Conservation (phyloP, 75 land plant species). For the Larix kaempferi region DNA sequence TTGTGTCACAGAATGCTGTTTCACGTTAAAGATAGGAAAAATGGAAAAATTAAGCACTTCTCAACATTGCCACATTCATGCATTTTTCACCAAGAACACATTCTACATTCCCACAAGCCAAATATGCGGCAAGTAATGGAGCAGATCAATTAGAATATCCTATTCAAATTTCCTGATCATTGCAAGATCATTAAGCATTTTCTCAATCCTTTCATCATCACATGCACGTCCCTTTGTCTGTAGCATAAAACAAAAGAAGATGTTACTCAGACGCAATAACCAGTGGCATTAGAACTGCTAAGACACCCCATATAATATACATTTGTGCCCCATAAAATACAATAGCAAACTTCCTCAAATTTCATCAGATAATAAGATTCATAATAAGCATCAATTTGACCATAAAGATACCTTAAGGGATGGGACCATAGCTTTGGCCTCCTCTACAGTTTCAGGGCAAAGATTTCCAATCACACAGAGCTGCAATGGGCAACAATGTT, state of each 20-base stretch:
- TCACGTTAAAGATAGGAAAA: too few species aligned
- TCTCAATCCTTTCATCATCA: constrained; percentile 81
- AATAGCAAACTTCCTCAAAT: not conserved
- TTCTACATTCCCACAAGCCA: not conserved
- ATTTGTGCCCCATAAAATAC: not conserved
- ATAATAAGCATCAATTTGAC: too few species aligned
- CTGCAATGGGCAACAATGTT: constrained; percentile 24
- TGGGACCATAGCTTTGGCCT: constrained; percentile 93
- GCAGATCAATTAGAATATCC: not conserved
- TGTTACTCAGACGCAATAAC: not conserved
- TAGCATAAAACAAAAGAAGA: constrained; percentile 9
- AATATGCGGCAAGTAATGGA: too few species aligned
- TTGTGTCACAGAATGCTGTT: too few species aligned
- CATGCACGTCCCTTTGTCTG: constrained; percentile 71
- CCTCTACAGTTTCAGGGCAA: constrained; percentile 92
- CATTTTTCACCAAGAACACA: not conserved
- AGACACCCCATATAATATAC: too few species aligned
- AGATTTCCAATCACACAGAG: constrained; percentile 90
- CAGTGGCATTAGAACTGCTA: too few species aligned
- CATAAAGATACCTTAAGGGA: constrained; percentile 54
- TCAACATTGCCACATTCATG: not conserved
- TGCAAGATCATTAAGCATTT: constrained; percentile 81
- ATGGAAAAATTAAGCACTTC: not conserved
- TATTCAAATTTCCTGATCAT: constrained; percentile 62
- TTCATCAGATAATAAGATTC: not conserved